Conservation (phyloP, 1,284 basidiomycete species). For the Ceratobasidium papillatum region DNA sequence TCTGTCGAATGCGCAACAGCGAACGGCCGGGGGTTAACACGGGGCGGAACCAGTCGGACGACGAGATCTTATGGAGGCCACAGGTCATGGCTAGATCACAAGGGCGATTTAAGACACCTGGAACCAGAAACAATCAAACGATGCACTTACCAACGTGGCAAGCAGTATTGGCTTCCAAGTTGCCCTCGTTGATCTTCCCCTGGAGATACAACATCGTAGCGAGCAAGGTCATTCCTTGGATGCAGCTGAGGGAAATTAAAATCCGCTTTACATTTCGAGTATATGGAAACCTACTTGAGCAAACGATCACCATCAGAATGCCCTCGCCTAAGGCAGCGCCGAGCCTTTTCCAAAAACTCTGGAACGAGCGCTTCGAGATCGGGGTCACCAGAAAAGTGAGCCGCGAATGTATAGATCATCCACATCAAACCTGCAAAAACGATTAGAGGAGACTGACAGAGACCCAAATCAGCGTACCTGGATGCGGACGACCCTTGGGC, state of each 20-base stretch:
- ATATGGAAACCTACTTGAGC: constrained; percentile 9
- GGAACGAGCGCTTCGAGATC: constrained; percentile 23
- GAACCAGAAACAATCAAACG: background rate
- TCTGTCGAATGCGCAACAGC: background rate
- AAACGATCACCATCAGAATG: constrained; percentile 12
- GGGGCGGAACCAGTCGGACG: background rate
- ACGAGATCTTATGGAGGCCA: constrained; percentile 33
- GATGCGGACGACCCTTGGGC: constrained; percentile 28
- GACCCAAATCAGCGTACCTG: background rate
- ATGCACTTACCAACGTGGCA: constrained; percentile 24
- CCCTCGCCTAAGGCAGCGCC: background rate
- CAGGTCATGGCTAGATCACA: constrained; percentile 19
- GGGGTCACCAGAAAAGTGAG: constrained; percentile 18
- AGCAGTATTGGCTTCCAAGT: background rate
- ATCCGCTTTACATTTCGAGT: background rate
- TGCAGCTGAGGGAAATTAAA: background rate
- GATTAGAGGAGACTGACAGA: background rate
- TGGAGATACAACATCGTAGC: constrained; percentile 17
- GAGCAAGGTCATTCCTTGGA: constrained; percentile 22
- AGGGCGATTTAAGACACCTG: background rate
- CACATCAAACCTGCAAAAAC: constrained; percentile 23
- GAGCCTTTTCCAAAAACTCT: constrained; percentile 24
- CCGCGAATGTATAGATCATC: constrained; percentile 36
- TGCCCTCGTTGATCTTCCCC: constrained; percentile 13
- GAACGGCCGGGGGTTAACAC: background rate